These are phyloP conservation scores for Pseudogymnoascus destructans DNA, from an alignment of 2,329 filamentous ascomycete genomes.

Conservation along the genomic window DNA sequence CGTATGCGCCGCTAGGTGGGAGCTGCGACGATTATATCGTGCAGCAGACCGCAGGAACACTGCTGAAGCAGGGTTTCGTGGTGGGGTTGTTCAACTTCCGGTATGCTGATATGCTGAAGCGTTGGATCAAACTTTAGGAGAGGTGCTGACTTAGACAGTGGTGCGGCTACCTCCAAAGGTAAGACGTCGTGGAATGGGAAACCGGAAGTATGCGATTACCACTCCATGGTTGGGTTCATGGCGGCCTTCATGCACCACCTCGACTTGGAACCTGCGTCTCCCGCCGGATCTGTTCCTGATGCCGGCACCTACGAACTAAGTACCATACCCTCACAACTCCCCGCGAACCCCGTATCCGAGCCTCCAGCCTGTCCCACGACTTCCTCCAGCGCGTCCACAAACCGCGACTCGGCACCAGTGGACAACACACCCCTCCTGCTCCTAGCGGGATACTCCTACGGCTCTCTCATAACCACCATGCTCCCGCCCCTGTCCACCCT, in stretches of 20 bases:
- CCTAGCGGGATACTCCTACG: constrained; percentile 80
- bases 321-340: constrained; percentile 20
- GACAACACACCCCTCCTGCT: constrained; percentile 34
- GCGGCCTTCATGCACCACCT: constrained; percentile 50
- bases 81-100: constrained; percentile 89
- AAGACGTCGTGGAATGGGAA: constrained; percentile 78
- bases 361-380: not conserved
- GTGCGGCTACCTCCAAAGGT: constrained; percentile 60
- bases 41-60: constrained; percentile 39
- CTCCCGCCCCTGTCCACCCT: constrained; percentile 48
- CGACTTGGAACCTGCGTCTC: constrained; percentile 4
- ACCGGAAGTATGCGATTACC: constrained; percentile 71
- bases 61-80: constrained; percentile 59
- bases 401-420: not conserved
- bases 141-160: constrained; percentile 37
- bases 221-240: constrained; percentile 69
- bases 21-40: constrained; percentile 74
- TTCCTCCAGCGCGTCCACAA: not conserved
- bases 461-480: constrained; percentile 65
- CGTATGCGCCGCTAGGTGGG: constrained; percentile 80
- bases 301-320: constrained; percentile 16
- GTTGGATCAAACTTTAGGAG: constrained; percentile 14
- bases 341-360: not conserved
- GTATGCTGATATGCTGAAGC: constrained; percentile 34
- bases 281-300: constrained; percentile 14